Conservation (phyloP, 2,329 filamentous ascomycete species). For the Stagonosporopsis chrysanthemi region DNA sequence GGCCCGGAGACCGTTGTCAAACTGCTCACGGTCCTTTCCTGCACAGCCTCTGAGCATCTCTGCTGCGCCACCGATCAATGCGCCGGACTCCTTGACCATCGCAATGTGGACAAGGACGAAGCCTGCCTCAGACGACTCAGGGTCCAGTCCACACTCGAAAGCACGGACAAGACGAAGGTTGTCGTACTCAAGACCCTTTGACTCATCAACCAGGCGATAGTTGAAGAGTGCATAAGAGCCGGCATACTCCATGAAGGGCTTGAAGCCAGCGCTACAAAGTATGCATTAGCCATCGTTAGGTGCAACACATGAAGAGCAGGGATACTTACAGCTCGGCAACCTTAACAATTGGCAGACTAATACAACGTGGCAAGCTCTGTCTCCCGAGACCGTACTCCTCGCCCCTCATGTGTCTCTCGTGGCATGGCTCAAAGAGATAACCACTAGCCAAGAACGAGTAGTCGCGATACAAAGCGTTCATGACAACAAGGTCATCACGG, state of each 20-base stretch:
- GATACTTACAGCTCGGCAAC: constrained; percentile 82
- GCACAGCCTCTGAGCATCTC: constrained; percentile 66
- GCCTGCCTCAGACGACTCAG: constrained; percentile 86
- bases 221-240: constrained; percentile 70
- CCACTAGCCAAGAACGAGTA: constrained; percentile 91
- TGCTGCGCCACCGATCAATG: constrained; percentile 76
- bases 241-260: constrained; percentile 90
- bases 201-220: constrained; percentile 66
- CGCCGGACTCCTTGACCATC: constrained; percentile 88
- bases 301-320: background rate
- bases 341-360: constrained; percentile 82
- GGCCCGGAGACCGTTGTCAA: constrained; percentile 62
- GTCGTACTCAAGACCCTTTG: constrained; percentile 62
- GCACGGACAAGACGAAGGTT: constrained; percentile 85
- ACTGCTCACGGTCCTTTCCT: constrained; percentile 57
- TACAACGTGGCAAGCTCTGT: constrained; percentile 73
- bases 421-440: constrained; percentile 91
- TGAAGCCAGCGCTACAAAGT: constrained; percentile 69
- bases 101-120: constrained; percentile 96
- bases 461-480: constrained; percentile 89
- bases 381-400: constrained; percentile 81
- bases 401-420: constrained; percentile 71
- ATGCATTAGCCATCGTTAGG: background rate
- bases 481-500: constrained; percentile 74
- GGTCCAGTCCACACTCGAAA: constrained; percentile 89